Percentiles rank a stretch among this genome's conserved stretches.
These are phyloP conservation scores for Mimosa pudica DNA, from an alignment of 306 rosid genomes.

Conservation along the genomic window DNA sequence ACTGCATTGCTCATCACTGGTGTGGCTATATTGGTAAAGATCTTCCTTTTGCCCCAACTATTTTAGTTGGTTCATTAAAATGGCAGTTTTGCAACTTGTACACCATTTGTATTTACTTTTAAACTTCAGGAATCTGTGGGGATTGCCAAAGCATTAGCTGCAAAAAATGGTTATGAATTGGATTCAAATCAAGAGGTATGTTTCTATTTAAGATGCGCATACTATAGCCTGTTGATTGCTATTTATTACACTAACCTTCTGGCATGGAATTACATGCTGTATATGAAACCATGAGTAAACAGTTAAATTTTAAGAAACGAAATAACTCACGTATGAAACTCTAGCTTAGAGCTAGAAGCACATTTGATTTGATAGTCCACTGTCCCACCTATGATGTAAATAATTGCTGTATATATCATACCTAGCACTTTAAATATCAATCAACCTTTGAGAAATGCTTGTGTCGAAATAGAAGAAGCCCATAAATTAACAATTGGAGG, in stretches of 20 bases:
- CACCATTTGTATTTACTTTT: constrained; percentile 28
- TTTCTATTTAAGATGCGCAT: constrained; percentile 28
- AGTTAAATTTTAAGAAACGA: not conserved
- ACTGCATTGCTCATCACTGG: constrained; percentile 93
- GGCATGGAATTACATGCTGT: not conserved
- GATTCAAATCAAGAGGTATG: constrained; percentile 99
- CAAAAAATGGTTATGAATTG: constrained; percentile 94
- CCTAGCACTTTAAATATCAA: not conserved
- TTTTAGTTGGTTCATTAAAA: constrained; percentile 11
- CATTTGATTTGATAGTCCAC: not conserved
- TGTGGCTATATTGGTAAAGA: constrained; percentile 91
- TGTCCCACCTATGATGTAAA: not conserved
- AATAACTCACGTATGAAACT: not conserved
- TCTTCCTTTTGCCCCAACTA: constrained; percentile 33
- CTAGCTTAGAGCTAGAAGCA: not conserved
- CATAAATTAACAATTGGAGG: not conserved
- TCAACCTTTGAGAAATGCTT: not conserved
- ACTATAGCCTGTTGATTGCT: constrained; percentile 21
- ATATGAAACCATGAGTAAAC: not conserved
- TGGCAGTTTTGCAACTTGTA: constrained; percentile 25
- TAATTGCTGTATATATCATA: not conserved
- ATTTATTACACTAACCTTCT: not conserved
- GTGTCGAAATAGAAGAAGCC: not conserved
- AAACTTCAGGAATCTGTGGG: constrained; percentile 90
- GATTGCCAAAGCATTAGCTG: constrained; percentile 97